Percentiles rank a stretch among this genome's conserved stretches.
Conservation (phyloP, 1,284 basidiomycete species). For the Rhodotorula sp. region DNA sequence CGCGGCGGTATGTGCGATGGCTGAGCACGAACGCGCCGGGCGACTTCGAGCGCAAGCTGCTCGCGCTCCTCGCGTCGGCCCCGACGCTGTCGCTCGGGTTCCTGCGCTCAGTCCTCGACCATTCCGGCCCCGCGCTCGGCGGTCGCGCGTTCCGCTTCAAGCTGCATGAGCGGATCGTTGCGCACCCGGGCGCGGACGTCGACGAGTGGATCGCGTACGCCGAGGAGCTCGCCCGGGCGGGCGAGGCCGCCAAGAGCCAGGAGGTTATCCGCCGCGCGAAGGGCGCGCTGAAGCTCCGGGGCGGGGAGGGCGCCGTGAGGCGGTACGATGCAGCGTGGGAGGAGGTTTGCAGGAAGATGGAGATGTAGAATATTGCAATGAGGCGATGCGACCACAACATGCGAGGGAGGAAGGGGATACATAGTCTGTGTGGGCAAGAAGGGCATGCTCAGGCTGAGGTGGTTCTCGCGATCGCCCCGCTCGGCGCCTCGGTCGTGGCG, state of each 20-base stretch:
- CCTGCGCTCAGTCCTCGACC: slow-evolving; percentile 16
- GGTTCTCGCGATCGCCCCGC: too few species aligned
- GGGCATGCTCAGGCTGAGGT: too few species aligned
- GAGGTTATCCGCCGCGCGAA: slow-evolving; percentile 26
- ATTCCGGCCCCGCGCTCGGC: background rate
- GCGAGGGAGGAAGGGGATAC: background rate
- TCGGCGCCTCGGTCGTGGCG: too few species aligned
- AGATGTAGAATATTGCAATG: slow-evolving; percentile 5
- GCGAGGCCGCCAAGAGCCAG: slow-evolving; percentile 9
- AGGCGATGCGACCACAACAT: background rate
- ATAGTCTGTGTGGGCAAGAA: too few species aligned
- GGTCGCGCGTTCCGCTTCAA: slow-evolving; percentile 10
- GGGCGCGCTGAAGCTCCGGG: slow-evolving; percentile 2
- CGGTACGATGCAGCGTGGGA: slow-evolving; percentile 31
- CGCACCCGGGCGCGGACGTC: slow-evolving; percentile 22
- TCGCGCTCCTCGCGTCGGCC: slow-evolving; percentile 12
- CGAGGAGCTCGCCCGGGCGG: slow-evolving; percentile 18
- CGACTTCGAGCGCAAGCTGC: slow-evolving; percentile 13
- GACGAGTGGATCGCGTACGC: slow-evolving; percentile 36
- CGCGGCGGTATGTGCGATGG: slow-evolving; percentile 31
- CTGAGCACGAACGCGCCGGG: slow-evolving; percentile 11
- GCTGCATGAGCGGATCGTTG: slow-evolving; percentile 24
- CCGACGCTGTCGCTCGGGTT: slow-evolving; percentile 31
- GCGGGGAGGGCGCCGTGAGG: slow-evolving; percentile 9
- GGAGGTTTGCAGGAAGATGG: slow-evolving; percentile 17